Conservation (phyloP, 148 eudicot species). For the Amaranthus cruentus region DNA sequence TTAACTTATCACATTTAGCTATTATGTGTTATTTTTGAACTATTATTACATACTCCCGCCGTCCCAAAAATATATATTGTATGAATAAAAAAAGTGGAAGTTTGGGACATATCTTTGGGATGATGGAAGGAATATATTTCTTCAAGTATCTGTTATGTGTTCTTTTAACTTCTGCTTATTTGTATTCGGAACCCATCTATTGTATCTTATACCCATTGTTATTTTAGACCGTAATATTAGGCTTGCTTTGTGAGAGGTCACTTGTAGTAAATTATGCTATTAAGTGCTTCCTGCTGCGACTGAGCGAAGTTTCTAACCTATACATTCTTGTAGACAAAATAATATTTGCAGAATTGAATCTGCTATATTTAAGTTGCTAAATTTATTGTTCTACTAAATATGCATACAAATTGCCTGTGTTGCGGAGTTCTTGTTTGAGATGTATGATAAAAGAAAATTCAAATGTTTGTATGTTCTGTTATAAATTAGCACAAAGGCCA, state of each 20-base stretch:
- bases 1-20: no score
- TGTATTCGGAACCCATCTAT: background rate
- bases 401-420: background rate
- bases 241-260: background rate
- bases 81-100: no score
- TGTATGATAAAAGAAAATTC: no score
- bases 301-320: background rate
- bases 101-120: no score
- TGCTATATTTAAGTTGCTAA: background rate
- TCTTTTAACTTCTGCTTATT: background rate
- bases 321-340: background rate
- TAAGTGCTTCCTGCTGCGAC: background rate
- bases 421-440: no score
- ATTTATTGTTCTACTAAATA: background rate
- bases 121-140: background rate
- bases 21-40: no score
- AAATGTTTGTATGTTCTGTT: no score
- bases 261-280: background rate
- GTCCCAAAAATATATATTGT: no score
- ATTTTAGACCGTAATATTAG: background rate
- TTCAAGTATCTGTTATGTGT: background rate
- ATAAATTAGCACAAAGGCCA: no score
- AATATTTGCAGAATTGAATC: background rate
- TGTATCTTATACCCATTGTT: background rate
- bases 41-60: no score